phyloP scores from a whole-genome alignment of 1,139 yeast genomes.

The Candida labiduridarum region DNA sequence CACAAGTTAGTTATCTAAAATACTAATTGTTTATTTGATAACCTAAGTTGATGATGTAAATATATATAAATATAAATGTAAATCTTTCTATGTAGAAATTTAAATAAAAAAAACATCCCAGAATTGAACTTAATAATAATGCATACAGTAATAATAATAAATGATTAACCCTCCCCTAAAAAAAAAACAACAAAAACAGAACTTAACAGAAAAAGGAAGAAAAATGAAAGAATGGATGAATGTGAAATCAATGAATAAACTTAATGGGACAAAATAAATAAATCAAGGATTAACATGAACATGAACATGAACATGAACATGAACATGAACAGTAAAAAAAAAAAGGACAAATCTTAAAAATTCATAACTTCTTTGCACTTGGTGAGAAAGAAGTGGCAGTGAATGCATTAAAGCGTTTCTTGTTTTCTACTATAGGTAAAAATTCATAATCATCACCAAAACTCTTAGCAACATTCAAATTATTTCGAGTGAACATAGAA shows the following conservation, averaged over 20 bases:
- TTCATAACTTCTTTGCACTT: neutral
- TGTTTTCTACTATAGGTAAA: conserved; percentile 33
- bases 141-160: too few relatives aligned
- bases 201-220: neutral
- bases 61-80: neutral
- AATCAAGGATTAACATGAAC: too few relatives aligned
- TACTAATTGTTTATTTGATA: neutral
- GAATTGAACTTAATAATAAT: neutral
- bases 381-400: conserved; percentile 62
- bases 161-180: too few relatives aligned
- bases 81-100: conserved; percentile 1
- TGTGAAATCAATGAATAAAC: neutral
- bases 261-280: neutral
- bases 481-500: conserved; percentile 52
- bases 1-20: neutral
- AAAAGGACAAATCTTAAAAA: neutral
- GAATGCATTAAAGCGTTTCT: conserved; percentile 52
- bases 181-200: neutral
- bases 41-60: neutral
- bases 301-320: neutral
- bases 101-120: neutral
- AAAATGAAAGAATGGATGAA: neutral
- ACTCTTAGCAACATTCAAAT: conserved; percentile 39
- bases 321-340: neutral
- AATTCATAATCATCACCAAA: conserved; percentile 59